phyloP scores from a whole-genome alignment of 768 basidiomycete genomes.

The Rhodotorula kratochvilovae region DNA sequence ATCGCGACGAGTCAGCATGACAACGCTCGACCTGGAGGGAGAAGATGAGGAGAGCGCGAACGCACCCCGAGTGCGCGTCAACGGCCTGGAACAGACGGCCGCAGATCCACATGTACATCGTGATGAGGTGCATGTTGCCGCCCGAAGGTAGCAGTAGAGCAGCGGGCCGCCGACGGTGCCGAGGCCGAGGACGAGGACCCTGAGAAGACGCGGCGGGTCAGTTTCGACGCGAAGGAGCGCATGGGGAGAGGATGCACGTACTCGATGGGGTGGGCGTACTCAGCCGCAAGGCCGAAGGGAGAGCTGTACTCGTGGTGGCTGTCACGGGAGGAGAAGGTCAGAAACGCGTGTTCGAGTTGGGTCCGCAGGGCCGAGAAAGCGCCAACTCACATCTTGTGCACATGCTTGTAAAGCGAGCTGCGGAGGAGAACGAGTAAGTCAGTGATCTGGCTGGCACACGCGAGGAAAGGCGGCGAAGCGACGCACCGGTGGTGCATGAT shows the following conservation, averaged over 20 bases:
- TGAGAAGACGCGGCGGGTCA: not conserved
- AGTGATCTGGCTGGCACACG: too few species aligned
- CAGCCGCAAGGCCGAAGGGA: conserved; percentile 93
- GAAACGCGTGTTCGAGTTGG: too few species aligned
- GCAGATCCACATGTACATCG: conserved; percentile 89
- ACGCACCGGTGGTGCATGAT: conserved; percentile 44
- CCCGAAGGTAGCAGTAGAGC: conserved; percentile 56
- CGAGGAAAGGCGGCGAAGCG: not conserved
- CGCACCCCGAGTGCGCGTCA: conserved; percentile 80
- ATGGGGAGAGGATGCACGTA: not conserved
- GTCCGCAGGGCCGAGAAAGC: not conserved
- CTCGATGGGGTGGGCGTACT: conserved; percentile 96
- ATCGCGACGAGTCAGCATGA: not conserved
- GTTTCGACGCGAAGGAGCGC: not conserved
- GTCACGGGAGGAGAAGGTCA: not conserved
- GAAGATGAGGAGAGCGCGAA: too few species aligned
- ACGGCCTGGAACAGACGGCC: conserved; percentile 94
- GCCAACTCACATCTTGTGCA: conserved; percentile 39
- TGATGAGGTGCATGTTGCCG: conserved; percentile 70
- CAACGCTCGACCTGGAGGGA: too few species aligned
- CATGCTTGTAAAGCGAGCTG: conserved; percentile 42
- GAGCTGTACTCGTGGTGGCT: conserved; percentile 91
- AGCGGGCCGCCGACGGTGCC: conserved; percentile 87
- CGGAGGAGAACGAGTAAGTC: too few species aligned
- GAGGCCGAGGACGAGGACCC: conserved; percentile 77